Percentiles rank a stretch among this genome's conserved stretches.
Evolutionary conservation across 352 stramenopile genomes (phyloP).

Genomic region (Phytophthora niederhauseri): DNA sequence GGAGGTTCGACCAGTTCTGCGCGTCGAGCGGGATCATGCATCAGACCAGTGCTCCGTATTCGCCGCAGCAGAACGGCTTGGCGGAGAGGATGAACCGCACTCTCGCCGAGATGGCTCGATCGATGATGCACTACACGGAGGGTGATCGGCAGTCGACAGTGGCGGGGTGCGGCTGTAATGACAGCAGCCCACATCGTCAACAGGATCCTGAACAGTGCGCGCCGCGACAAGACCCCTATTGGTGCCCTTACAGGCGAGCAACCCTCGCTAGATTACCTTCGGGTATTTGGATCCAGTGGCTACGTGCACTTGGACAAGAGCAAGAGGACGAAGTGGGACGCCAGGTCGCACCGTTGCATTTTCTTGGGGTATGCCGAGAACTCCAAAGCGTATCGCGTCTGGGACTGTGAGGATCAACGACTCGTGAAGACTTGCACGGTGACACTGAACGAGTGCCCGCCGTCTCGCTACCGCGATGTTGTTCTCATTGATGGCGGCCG

Average conservation of each 20-base stretch:
- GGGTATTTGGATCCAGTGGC: constrained; percentile 24
- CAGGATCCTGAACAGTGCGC: constrained; percentile 19
- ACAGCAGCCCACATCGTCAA: constrained; percentile 26
- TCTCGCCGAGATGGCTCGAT: constrained; percentile 16
- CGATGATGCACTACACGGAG: constrained; percentile 21
- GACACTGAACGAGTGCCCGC: neutral
- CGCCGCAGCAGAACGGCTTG: constrained; percentile 20
- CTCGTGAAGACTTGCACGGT: constrained; percentile 6
- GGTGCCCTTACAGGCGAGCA: constrained; percentile 16
- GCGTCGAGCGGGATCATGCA: constrained; percentile 8
- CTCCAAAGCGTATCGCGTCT: constrained; percentile 17
- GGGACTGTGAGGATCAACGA: constrained; percentile 10
- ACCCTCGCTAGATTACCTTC: constrained; percentile 18
- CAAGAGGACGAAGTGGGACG: constrained; percentile 26
- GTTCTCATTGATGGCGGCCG: neutral
- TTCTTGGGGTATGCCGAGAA: constrained; percentile 19
- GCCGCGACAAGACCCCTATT: constrained; percentile 12
- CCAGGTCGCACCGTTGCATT: constrained; percentile 21
- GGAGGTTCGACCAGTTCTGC: constrained; percentile 14
- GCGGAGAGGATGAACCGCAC: constrained; percentile 27
- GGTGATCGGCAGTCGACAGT: constrained; percentile 7
- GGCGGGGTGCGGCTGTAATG: constrained; percentile 29
- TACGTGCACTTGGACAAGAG: constrained; percentile 25
- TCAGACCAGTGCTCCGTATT: constrained; percentile 21
- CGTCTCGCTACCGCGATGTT: constrained; percentile 4